Base-by-base conservation (phyloP, 495 filamentous ascomycete genomes). In the Xylaria cubensis region DNA sequence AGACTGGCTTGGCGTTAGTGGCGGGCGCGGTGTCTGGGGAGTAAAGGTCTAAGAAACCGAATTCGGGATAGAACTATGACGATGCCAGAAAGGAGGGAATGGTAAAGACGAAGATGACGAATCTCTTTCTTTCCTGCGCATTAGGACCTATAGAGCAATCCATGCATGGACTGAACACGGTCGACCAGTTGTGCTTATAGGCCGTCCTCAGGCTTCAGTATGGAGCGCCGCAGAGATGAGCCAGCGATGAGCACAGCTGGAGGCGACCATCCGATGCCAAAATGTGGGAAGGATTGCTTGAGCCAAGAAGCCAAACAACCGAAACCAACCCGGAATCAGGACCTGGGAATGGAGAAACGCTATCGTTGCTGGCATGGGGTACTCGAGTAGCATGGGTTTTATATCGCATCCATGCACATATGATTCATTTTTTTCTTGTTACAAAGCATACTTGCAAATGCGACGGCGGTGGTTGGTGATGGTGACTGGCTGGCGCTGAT, bases 1-100 rank as follows among this genome's bases (percentile, higher is more conserved):
- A 17, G 96, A 99, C 72, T 99, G 96, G 96, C 83, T 99, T 21
- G 97, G 96, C 29, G 94, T 99, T 6, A 92, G 92, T 77, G 97
- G 93, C 42, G 96, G 96, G 32, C 86, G 95, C 68, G 96, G 95
- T 0, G 87, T 98, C 21, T 98, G 94, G 93, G 95, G 95, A 6
- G 92, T 97, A 34, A 90, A 90, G 74, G 73, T 79, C 44, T 79
- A 65, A 77, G 19, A 44, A 24, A 50, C 46, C 53, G 32, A 6
- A 42, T 34, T 42, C 55, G 21, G 39, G 24, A 64, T 39, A 29
- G 0, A 44, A n/a, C 36, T 13, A 50, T 21, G 62, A 39, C 4
- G 2, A 10, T 66, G 32, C 13, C 9, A 10, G 36, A 26, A 46
- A 36, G 15, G 17, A 64, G 29, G 48, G 17, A 13, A 12, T 64